phyloP scores from a whole-genome alignment of 2,329 filamentous ascomycete genomes.

The Orbilia quercus region DNA sequence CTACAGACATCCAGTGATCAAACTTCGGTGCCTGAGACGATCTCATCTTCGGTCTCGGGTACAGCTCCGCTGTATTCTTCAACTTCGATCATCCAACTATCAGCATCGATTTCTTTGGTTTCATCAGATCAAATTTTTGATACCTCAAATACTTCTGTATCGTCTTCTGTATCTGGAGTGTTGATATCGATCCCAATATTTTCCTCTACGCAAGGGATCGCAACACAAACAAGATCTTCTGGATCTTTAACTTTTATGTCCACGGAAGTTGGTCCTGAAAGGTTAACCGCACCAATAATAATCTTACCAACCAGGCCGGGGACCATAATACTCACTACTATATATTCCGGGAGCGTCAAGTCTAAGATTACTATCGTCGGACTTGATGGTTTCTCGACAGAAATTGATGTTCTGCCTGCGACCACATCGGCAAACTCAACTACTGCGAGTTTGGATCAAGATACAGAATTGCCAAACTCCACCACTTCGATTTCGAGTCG shows the following conservation, averaged over 20 bases:
- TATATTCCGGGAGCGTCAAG: constrained; percentile 6
- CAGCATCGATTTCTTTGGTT: no score
- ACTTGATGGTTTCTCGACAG: constrained; percentile 4
- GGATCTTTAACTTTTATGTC: constrained; percentile 8
- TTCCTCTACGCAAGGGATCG: no score
- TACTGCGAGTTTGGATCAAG: not conserved
- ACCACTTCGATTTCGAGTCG: no score
- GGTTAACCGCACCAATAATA: constrained; percentile 10
- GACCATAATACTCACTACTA: not conserved
- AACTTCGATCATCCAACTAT: no score
- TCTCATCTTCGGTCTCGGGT: not conserved
- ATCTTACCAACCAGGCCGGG: constrained; percentile 6
- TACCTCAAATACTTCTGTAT: no score
- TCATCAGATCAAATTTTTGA: no score
- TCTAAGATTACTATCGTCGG: constrained; percentile 1
- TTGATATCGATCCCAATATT: no score
- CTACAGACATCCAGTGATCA: not conserved
- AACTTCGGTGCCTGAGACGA: not conserved
- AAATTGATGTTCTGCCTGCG: constrained; percentile 4
- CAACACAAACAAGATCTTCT: constrained; percentile 17
- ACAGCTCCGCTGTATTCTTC: no score
- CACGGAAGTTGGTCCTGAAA: constrained; percentile 5
- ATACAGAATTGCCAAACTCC: no score
- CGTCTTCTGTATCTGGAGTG: no score
- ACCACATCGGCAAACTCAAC: not conserved